Conservation (phyloP, 2,329 filamentous ascomycete genomes). For the Didymella glomerata region DNA sequence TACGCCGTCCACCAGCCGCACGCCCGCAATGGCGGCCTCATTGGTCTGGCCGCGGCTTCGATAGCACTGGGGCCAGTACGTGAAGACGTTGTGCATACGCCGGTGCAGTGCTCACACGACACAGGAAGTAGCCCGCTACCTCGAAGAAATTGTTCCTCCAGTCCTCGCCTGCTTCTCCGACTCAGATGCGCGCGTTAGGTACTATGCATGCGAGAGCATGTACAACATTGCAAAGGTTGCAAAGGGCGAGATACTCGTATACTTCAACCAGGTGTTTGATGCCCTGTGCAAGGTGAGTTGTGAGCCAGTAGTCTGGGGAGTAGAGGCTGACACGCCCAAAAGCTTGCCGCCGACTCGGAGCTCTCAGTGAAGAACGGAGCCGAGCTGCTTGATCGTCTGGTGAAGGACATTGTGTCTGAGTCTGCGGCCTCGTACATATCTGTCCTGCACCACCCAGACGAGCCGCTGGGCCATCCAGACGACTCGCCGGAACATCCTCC, state of each 20-base stretch:
- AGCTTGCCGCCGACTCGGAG: constrained; percentile 96
- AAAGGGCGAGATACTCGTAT: constrained; percentile 94
- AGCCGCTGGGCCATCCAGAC: constrained; percentile 57
- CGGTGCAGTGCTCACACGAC: constrained; percentile 26
- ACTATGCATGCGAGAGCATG: constrained; percentile 99
- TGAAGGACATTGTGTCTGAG: constrained; percentile 96
- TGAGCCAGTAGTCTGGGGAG: neutral
- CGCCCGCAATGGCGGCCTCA: constrained; percentile 93
- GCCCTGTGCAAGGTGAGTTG: constrained; percentile 85
- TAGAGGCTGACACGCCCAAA: constrained; percentile 32
- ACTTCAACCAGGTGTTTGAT: constrained; percentile 99
- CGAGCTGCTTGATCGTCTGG: constrained; percentile 89
- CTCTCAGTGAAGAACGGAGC: constrained; percentile 98
- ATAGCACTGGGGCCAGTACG: constrained; percentile 92
- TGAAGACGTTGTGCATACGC: constrained; percentile 30
- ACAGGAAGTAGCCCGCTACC: constrained; percentile 88
- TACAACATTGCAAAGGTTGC: constrained; percentile 99
- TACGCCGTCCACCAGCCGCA: constrained; percentile 97
- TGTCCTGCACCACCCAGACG: constrained; percentile 73
- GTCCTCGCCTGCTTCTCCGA: constrained; percentile 97
- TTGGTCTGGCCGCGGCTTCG: constrained; percentile 91
- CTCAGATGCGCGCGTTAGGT: constrained; percentile 94
- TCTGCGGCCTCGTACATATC: constrained; percentile 95
- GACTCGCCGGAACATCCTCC: constrained; percentile 32
- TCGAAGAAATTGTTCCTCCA: constrained; percentile 93